phyloP scores from a whole-genome alignment of 2,329 filamentous ascomycete species.

The Stromatinia cepivora region DNA sequence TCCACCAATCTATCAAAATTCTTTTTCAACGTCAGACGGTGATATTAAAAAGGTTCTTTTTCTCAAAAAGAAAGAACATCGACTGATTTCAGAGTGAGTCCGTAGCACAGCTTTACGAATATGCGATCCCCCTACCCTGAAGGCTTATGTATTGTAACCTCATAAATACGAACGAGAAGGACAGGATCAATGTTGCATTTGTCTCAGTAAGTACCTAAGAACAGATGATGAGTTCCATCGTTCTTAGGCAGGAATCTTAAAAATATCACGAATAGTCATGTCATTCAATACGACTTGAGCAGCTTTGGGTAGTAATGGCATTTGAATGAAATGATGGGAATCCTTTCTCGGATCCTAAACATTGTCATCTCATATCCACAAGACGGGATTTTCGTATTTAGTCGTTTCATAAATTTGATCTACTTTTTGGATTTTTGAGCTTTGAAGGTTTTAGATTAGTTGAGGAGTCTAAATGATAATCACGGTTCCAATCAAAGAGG shows the following conservation, averaged over 20 bases:
- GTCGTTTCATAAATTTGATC: slow-evolving; percentile 12
- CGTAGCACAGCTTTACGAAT: neutral
- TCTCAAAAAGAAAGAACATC: neutral
- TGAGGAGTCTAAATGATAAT: neutral
- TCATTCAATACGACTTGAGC: neutral
- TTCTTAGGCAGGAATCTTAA: neutral
- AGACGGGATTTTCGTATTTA: neutral
- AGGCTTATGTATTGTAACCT: neutral
- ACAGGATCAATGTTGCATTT: slow-evolving; percentile 12
- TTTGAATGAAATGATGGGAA: slow-evolving; percentile 15
- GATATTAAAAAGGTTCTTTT: neutral
- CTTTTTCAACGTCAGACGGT: slow-evolving; percentile 14
- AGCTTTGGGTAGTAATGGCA: neutral
- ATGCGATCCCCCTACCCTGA: neutral
- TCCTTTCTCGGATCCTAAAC: slow-evolving; percentile 23
- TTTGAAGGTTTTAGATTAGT: slow-evolving; percentile 3
- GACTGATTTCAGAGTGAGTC: slow-evolving; percentile 9
- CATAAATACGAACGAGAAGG: neutral
- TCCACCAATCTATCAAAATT: neutral
- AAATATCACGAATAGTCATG: slow-evolving; percentile 2
- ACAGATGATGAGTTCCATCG: neutral
- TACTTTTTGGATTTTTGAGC: neutral
- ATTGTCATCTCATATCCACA: neutral
- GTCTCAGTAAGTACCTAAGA: neutral
- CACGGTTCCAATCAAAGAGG: neutral